phyloP scores from a whole-genome alignment of 495 filamentous ascomycete species.

The Letharia lupina region DNA sequence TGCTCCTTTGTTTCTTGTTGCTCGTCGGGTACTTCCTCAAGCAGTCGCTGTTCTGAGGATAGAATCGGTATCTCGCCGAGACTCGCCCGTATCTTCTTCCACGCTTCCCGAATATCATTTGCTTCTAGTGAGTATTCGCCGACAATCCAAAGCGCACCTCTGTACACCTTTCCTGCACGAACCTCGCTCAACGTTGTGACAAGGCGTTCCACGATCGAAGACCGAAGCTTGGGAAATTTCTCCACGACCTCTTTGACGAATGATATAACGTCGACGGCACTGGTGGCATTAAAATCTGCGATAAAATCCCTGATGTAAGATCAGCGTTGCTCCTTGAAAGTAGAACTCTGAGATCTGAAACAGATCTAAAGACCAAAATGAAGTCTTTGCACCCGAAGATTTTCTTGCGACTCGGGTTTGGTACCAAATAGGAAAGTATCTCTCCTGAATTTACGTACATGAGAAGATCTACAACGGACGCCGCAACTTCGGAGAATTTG shows the following conservation, averaged over 20 bases:
- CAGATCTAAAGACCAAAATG: not conserved
- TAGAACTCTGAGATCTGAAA: not conserved
- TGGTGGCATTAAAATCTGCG: conserved; percentile 93
- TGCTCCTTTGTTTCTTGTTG: conserved; percentile 58
- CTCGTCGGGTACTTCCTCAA: conserved; percentile 71
- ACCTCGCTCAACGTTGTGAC: conserved; percentile 91
- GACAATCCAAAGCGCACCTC: conserved; percentile 93
- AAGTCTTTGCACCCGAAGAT: not conserved
- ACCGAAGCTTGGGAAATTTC: conserved; percentile 86
- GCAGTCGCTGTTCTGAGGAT: conserved; percentile 84
- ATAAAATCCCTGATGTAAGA: conserved; percentile 63
- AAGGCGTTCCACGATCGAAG: conserved; percentile 76
- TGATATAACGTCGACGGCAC: conserved; percentile 93
- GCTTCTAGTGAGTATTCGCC: conserved; percentile 94
- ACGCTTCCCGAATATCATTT: conserved; percentile 89
- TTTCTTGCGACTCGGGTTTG: not conserved
- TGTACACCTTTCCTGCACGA: conserved; percentile 92
- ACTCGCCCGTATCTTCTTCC: conserved; percentile 91
- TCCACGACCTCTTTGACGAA: conserved; percentile 99
- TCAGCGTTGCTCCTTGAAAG: not conserved
- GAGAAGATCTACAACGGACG: conserved; percentile 90
- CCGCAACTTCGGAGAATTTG: conserved; percentile 96
- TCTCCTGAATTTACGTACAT: conserved; percentile 43
- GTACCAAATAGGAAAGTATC: not conserved
- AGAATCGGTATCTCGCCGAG: conserved; percentile 96